Conservation (phyloP, 345 rosid genomes). For the Euphorbia tirucalli region DNA sequence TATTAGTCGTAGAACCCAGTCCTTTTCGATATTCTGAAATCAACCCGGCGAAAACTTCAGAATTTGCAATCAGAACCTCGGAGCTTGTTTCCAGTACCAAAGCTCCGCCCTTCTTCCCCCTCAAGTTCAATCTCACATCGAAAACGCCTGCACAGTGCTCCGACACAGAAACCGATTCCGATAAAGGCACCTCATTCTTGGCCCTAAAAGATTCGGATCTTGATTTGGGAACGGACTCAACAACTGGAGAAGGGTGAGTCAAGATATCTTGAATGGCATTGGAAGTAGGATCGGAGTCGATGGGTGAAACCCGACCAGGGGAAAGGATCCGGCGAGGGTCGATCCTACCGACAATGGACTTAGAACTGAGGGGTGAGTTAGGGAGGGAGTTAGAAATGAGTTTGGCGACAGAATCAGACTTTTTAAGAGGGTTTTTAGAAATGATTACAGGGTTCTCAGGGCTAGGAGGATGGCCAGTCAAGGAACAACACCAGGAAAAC, state of each 20-base stretch:
- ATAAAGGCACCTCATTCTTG: slow-evolving; percentile 1
- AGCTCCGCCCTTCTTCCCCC: slow-evolving; percentile 65
- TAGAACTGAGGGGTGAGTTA: slow-evolving; percentile 67
- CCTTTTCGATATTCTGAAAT: slow-evolving; percentile 40
- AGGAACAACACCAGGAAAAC: slow-evolving; percentile 78
- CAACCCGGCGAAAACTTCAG: slow-evolving; percentile 55
- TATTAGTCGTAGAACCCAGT: slow-evolving; percentile 27
- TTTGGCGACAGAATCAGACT: slow-evolving; percentile 39
- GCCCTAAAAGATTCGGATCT: slow-evolving; percentile 23
- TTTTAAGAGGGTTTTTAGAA: slow-evolving; percentile 31
- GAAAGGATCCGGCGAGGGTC: slow-evolving; percentile 92
- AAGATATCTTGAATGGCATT: slow-evolving; percentile 26
- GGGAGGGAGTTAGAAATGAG: slow-evolving; percentile 46
- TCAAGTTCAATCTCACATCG: slow-evolving; percentile 69
- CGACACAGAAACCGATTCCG: slow-evolving; percentile 22
- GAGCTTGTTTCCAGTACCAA: slow-evolving; percentile 72
- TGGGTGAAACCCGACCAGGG: slow-evolving; percentile 93
- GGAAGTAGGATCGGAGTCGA: slow-evolving; percentile 55
- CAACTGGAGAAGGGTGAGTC: slow-evolving; percentile 20
- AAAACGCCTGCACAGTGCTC: slow-evolving; percentile 28
- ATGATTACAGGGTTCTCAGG: slow-evolving; percentile 54
- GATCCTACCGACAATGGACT: slow-evolving; percentile 73
- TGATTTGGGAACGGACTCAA: slow-evolving; percentile 25
- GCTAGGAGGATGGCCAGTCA: slow-evolving; percentile 66
- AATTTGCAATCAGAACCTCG: slow-evolving; percentile 56